A percentile compares a stretch with the other conserved stretches of the same genome.
phyloP scores from a whole-genome alignment of 345 rosid genomes.

The Psidium friedrichsthalianum region DNA sequence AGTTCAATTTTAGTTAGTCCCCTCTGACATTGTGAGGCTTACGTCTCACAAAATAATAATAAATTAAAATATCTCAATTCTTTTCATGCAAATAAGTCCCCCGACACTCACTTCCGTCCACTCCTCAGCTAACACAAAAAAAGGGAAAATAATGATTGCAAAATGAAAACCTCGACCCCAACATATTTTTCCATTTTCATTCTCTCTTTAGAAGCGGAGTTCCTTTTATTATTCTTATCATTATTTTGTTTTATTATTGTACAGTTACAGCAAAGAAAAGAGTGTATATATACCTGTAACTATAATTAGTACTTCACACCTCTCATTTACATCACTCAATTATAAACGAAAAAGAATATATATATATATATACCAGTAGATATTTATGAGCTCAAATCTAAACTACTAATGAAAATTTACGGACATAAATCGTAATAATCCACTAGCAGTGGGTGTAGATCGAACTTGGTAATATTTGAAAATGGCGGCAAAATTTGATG shows the following conservation, averaged over 20 bases:
- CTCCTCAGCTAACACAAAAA: background rate
- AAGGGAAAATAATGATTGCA: background rate
- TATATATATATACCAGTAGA: too few relatives aligned
- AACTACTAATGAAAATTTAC: too few relatives aligned
- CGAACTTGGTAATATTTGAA: too few relatives aligned
- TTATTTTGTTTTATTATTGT: background rate
- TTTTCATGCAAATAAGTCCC: background rate
- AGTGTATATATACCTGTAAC: too few relatives aligned
- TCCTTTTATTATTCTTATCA: too few relatives aligned
- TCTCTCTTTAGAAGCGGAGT: background rate
- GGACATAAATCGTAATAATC: too few relatives aligned
- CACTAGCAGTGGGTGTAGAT: too few relatives aligned
- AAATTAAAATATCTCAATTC: background rate
- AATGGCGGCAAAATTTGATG: too few relatives aligned
- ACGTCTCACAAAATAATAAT: background rate
- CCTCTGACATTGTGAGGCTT: background rate
- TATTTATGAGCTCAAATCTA: too few relatives aligned
- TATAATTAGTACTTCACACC: too few relatives aligned
- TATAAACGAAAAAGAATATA: too few relatives aligned
- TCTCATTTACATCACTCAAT: too few relatives aligned
- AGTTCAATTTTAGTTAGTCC: background rate
- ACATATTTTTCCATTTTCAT: background rate
- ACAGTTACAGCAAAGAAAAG: background rate
- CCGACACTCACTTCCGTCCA: background rate
- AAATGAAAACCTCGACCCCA: background rate